Evolutionary conservation across 1,284 basidiomycete genomes (phyloP).

Genomic region (Leccinum variabile): DNA sequence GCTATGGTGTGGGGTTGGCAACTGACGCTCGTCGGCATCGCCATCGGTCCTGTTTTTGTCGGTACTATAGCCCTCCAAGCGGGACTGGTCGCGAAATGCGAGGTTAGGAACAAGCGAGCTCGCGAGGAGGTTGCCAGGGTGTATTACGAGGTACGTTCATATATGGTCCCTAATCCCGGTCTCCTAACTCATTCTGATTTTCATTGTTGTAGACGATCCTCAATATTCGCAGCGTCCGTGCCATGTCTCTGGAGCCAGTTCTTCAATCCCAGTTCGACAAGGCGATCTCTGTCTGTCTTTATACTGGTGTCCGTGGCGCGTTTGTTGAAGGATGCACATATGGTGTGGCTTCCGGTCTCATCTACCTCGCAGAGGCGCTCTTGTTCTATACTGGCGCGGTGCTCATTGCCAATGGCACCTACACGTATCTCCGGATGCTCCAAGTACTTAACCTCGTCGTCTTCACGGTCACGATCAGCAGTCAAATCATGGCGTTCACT

Average conservation of each 20-base stretch:
- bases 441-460: too few species aligned
- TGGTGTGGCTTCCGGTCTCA: slow-evolving; percentile 78
- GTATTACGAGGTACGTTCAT: slow-evolving; percentile 75
- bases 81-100: slow-evolving; percentile 66
- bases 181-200: slow-evolving; percentile 9
- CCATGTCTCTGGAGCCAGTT: slow-evolving; percentile 84
- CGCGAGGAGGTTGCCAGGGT: slow-evolving; percentile 83
- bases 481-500: too few species aligned
- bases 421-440: slow-evolving; percentile 42
- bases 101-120: slow-evolving; percentile 79
- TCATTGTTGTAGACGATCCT: slow-evolving; percentile 49
- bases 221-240: slow-evolving; percentile 84
- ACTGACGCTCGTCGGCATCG: slow-evolving; percentile 88
- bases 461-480: too few species aligned
- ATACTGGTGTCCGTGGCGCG: slow-evolving; percentile 73
- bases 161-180: neutral
- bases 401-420: slow-evolving; percentile 78
- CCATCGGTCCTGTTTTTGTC: slow-evolving; percentile 84
- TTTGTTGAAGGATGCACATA: slow-evolving; percentile 84
- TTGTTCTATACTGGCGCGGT: slow-evolving; percentile 89
- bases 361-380: slow-evolving; percentile 86
- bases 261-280: slow-evolving; percentile 72
- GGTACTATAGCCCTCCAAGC: slow-evolving; percentile 74
- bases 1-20: slow-evolving; percentile 89
- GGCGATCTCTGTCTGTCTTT: slow-evolving; percentile 61